Conservation (phyloP, 2,329 filamentous ascomycete species). For the Periglandula ipomoeae region DNA sequence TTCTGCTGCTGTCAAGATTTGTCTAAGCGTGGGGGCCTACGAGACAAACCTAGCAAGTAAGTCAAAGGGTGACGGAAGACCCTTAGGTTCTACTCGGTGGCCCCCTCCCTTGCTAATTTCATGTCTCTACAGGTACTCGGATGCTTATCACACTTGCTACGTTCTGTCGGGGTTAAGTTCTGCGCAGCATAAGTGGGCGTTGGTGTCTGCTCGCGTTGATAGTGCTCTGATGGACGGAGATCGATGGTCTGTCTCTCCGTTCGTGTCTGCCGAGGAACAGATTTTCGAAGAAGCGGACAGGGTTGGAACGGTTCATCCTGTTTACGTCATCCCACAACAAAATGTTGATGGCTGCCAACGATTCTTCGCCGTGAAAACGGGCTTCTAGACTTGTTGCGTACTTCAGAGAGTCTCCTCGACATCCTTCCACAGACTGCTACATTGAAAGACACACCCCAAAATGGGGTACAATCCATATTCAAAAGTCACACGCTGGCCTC, state of each 20-base stretch:
- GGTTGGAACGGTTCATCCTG: slow-evolving; percentile 65
- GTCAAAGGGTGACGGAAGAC: slow-evolving; percentile 20
- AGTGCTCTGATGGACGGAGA: slow-evolving; percentile 26
- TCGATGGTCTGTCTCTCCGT: slow-evolving; percentile 38
- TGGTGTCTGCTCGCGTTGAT: slow-evolving; percentile 26
- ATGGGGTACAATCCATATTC: too few relatives aligned
- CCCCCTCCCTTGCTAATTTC: too few relatives aligned
- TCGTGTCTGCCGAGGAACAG: slow-evolving; percentile 43
- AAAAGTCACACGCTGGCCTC: too few relatives aligned
- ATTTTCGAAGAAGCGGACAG: slow-evolving; percentile 64
- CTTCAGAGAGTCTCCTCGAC: not conserved
- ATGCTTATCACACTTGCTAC: slow-evolving; percentile 91
- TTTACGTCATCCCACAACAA: slow-evolving; percentile 73
- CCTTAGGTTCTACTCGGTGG: too few relatives aligned
- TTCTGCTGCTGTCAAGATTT: slow-evolving; percentile 77
- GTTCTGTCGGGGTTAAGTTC: slow-evolving; percentile 78
- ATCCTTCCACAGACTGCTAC: not conserved
- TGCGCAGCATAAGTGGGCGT: slow-evolving; percentile 60
- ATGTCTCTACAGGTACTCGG: slow-evolving; percentile 52
- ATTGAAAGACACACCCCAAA: not conserved
- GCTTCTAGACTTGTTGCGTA: slow-evolving; percentile 35
- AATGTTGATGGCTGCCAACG: slow-evolving; percentile 54
- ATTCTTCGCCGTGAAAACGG: slow-evolving; percentile 53
- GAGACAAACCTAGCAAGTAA: slow-evolving; percentile 89
- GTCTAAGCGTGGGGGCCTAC: slow-evolving; percentile 63